phyloP scores from a whole-genome alignment of 164 flowering plant genomes.

The Stephania yunnanensis region DNA sequence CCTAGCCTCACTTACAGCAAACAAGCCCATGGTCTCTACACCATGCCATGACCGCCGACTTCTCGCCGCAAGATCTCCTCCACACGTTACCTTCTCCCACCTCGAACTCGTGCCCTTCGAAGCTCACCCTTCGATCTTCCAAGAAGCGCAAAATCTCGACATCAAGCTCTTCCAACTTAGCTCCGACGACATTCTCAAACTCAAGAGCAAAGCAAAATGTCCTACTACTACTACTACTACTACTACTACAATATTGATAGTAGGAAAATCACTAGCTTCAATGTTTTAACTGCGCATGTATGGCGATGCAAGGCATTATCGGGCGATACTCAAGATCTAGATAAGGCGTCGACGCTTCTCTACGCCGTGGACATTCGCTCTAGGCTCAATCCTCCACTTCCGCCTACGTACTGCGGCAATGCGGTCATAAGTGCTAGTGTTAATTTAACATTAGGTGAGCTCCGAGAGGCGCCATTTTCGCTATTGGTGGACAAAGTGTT shows the following conservation, averaged over 20 bases:
- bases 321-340: background rate
- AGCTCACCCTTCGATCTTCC: slow-evolving; percentile 18
- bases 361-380: slow-evolving; percentile 59
- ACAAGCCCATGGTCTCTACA: slow-evolving; percentile 29
- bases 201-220: slow-evolving; percentile 41
- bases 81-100: slow-evolving; percentile 56
- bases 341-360: slow-evolving; percentile 36
- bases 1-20: slow-evolving; percentile 50
- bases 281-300: slow-evolving; percentile 47
- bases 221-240: too few relatives aligned
- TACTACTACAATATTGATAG: background rate
- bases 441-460: slow-evolving; percentile 28
- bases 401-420: slow-evolving; percentile 49
- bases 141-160: slow-evolving; percentile 30
- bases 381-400: slow-evolving; percentile 49
- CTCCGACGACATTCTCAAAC: slow-evolving; percentile 27
- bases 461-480: slow-evolving; percentile 35
- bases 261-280: slow-evolving; percentile 37
- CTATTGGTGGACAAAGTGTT: slow-evolving; percentile 44
- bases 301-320: slow-evolving; percentile 65
- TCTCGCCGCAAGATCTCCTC: slow-evolving; percentile 64
- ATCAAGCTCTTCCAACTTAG: slow-evolving; percentile 41
- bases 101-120: slow-evolving; percentile 40
- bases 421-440: slow-evolving; percentile 60
- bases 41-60: slow-evolving; percentile 57